Conservation (phyloP, 495 filamentous ascomycete genomes). For the Viridothelium virens region DNA sequence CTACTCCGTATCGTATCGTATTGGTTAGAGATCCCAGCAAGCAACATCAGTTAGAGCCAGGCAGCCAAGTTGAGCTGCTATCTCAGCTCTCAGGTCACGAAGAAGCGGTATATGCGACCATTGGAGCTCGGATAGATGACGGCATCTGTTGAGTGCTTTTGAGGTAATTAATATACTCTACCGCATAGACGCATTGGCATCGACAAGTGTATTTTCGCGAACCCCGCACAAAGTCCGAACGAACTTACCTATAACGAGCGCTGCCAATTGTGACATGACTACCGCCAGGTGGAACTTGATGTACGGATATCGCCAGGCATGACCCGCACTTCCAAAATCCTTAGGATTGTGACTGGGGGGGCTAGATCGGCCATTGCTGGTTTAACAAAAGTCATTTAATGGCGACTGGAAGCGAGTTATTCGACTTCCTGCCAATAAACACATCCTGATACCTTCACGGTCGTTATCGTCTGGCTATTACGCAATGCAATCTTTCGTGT, state of each 20-base stretch:
- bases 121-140: background rate
- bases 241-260: background rate
- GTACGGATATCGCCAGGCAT: background rate
- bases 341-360: background rate
- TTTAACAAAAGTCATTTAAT: background rate
- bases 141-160: background rate
- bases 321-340: background rate
- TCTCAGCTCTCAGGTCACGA: background rate
- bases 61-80: background rate
- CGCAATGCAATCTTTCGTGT: background rate
- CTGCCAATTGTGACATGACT: background rate
- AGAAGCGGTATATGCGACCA: background rate
- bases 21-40: background rate
- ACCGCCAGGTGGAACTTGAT: background rate
- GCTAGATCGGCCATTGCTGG: background rate
- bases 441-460: background rate
- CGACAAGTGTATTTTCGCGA: background rate
- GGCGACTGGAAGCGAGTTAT: background rate
- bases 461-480: background rate
- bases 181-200: background rate
- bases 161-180: background rate
- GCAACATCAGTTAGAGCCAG: background rate
- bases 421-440: background rate
- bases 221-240: background rate
- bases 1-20: background rate